Evolutionary conservation across 306 rosid species (phyloP).

Genomic region (Sechiopsis laciniata): DNA sequence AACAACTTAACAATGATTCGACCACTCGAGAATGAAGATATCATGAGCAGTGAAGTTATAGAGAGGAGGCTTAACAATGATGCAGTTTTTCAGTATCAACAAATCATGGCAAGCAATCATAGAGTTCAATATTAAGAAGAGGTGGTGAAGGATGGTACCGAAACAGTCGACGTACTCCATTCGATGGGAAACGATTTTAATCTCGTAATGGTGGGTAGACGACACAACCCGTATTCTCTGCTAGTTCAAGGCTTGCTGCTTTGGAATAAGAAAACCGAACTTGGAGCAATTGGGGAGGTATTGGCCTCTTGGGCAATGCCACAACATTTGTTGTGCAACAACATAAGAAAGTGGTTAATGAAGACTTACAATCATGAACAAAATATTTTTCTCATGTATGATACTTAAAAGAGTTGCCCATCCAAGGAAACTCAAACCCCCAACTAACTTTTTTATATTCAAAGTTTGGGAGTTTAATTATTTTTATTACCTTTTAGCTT

Average conservation of each 20-base stretch:
- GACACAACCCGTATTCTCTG: too few species aligned
- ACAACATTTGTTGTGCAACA: conserved; percentile 32
- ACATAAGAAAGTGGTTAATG: conserved; percentile 18
- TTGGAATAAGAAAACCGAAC: conserved; percentile 20
- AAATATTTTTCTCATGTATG: too few species aligned
- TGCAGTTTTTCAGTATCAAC: conserved; percentile 19
- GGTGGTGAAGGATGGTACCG: too few species aligned
- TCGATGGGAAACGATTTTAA: conserved; percentile 18
- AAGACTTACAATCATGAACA: neutral
- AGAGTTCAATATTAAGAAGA: too few species aligned
- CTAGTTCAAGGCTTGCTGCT: conserved; percentile 23
- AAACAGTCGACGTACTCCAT: conserved; percentile 8
- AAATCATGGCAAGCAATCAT: too few species aligned
- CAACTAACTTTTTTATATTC: too few species aligned
- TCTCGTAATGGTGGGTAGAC: neutral
- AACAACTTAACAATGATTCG: conserved; percentile 28
- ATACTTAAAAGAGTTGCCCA: too few species aligned
- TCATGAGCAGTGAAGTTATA: neutral
- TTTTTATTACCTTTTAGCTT: too few species aligned
- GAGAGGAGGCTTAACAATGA: conserved; percentile 26
- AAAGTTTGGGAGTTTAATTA: too few species aligned
- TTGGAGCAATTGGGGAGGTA: conserved; percentile 32
- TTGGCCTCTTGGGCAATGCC: conserved; percentile 27
- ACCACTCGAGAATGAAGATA: conserved; percentile 11
- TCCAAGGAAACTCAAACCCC: too few species aligned